Evolutionary conservation across 176 grass and related monocot species (phyloP).

Genomic region (Rhipidocladum racemiflorum): DNA sequence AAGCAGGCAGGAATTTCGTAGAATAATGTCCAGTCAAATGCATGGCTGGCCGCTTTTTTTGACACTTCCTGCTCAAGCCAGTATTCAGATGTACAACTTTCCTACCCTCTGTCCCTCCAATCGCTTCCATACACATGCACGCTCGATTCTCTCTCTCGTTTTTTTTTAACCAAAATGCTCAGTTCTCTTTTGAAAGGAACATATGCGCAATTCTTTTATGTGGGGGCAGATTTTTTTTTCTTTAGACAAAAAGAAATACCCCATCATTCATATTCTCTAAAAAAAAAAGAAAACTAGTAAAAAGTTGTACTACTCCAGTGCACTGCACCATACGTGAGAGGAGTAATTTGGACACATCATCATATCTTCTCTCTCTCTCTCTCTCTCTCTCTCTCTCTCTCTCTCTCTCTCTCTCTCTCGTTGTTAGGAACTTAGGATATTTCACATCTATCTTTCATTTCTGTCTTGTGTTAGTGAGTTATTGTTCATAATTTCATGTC

Average conservation of each 20-base stretch:
- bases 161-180: neutral
- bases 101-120: neutral
- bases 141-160: neutral
- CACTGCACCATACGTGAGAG: neutral
- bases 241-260: neutral
- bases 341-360: neutral
- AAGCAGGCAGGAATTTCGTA: neutral
- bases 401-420: no score
- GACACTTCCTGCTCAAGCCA: constrained; percentile 1
- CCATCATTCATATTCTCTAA: neutral
- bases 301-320: neutral
- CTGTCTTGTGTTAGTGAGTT: neutral
- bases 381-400: no score
- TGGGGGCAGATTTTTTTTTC: neutral
- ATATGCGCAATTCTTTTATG: neutral
- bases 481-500: neutral
- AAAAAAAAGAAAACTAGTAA: neutral
- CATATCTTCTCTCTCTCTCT: no score
- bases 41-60: neutral
- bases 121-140: neutral
- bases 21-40: constrained; percentile 1
- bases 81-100: neutral
- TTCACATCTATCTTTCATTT: neutral
- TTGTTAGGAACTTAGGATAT: no score
- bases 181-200: neutral